These are phyloP conservation scores for Moesziomyces antarcticus DNA, from an alignment of 1,284 basidiomycete species.

Conservation along the genomic window DNA sequence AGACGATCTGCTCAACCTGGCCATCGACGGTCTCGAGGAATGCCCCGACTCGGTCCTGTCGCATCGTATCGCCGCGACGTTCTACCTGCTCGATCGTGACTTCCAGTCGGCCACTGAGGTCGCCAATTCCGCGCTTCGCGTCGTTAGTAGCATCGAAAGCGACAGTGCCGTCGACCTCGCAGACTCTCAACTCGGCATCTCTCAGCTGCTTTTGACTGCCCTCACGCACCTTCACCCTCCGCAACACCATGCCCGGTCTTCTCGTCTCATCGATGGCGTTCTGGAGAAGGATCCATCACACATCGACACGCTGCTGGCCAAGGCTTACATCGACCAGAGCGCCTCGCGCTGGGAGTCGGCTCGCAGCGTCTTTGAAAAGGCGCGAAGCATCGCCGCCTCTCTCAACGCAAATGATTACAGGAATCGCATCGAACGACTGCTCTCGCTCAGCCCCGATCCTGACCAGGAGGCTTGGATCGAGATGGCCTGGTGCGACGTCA, in stretches of 20 bases:
- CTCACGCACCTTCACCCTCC: constrained; percentile 88
- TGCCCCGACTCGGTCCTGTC: constrained; percentile 77
- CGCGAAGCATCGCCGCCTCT: constrained; percentile 42
- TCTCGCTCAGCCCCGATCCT: constrained; percentile 69
- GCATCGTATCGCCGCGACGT: constrained; percentile 77
- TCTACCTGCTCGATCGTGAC: constrained; percentile 82
- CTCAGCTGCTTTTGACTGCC: constrained; percentile 76
- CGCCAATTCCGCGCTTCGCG: constrained; percentile 33
- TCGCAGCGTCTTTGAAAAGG: constrained; percentile 73
- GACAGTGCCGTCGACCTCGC: constrained; percentile 77
- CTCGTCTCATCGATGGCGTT: constrained; percentile 78
- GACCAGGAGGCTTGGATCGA: constrained; percentile 83
- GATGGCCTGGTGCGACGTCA: constrained; percentile 83
- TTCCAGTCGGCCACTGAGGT: constrained; percentile 70
- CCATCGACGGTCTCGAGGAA: constrained; percentile 72
- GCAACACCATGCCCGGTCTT: constrained; percentile 85
- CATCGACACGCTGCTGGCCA: constrained; percentile 77
- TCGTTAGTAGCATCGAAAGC: constrained; percentile 24
- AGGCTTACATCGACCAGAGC: constrained; percentile 79
- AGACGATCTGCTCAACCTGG: constrained; percentile 55
- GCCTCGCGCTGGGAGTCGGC: constrained; percentile 80
- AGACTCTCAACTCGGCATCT: constrained; percentile 78
- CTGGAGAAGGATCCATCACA: constrained; percentile 76
- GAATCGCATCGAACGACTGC: constrained; percentile 63
- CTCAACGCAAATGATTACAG: constrained; percentile 22